A percentile compares a stretch with the other conserved stretches of the same genome.
Conservation (phyloP, 2,329 filamentous ascomycete species). For the Penicillium sp. region DNA sequence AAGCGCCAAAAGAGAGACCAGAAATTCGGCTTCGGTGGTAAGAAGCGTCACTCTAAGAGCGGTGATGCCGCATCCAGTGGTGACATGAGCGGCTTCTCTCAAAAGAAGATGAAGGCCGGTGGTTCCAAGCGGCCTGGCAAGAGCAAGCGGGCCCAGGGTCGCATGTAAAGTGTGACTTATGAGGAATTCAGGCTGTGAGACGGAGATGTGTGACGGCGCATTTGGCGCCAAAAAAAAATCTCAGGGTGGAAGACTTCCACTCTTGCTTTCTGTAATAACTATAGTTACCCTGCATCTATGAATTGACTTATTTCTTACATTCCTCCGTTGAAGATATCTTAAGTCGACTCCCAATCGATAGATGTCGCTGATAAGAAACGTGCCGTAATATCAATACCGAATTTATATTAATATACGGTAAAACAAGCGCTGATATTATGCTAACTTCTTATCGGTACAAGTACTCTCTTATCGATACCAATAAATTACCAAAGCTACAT, state of each 20-base stretch:
- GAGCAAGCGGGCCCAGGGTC: conserved; percentile 41
- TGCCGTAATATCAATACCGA: neutral
- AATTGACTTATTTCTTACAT: conserved; percentile 9
- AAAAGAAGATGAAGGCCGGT: conserved; percentile 77
- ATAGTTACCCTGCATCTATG: conserved; percentile 22
- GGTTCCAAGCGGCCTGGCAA: conserved; percentile 52
- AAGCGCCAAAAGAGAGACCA: conserved; percentile 94
- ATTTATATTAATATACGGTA: neutral
- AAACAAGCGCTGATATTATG: neutral
- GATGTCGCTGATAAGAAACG: neutral
- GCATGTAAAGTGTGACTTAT: neutral
- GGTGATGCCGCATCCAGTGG: conserved; percentile 80
- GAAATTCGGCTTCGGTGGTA: conserved; percentile 94
- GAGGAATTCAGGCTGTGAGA: neutral
- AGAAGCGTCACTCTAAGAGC: conserved; percentile 89
- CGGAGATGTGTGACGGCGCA: conserved; percentile 9
- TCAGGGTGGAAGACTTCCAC: conserved; percentile 8
- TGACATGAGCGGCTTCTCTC: conserved; percentile 78
- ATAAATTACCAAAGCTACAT: neutral
- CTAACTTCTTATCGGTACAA: neutral
- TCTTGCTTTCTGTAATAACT: conserved; percentile 23
- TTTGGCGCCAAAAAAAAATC: conserved; percentile 15
- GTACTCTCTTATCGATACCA: neutral
- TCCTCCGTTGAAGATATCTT: too few relatives aligned
- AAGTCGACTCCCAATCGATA: too few relatives aligned